Base-by-base conservation (phyloP, 441 rosid genomes). In the Adansonia gregorii region DNA sequence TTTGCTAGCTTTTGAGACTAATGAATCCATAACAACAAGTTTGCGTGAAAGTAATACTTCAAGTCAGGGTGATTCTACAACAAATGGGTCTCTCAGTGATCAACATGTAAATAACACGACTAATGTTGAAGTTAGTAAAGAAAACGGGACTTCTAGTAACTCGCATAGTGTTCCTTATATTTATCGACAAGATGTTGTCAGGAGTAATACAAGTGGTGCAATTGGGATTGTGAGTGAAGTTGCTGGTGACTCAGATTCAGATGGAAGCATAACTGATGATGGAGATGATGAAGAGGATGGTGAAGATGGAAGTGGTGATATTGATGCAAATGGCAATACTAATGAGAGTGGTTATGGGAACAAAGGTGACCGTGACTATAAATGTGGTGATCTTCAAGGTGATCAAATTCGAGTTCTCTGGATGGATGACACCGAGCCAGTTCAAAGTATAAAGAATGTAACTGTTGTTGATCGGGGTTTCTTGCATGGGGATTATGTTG, bases 401-500 rank as follows among this genome's bases (percentile, higher is more conserved):
- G 88, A 89, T 54, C 97, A 96, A 83, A 92, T 94, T 84, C 92
- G 97, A 78, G 97, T 94, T 43, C 89, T 90, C 69, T 96, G 98
- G 98, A 87, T 92, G 83, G 92, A 91, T 78, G 89, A 87, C 78
- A 88, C 88, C 0, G 97, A 93, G 77, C 91, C 90, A 31, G 85
- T 90, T 80, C 97, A 94, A 81, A 83, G 84, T 84, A 78, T 83
- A 20, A 87, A 79, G 82, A 88, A 92, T 82, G 80, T 73, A 77
- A 81, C 84, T 6, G 93, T 91, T 79, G 82, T 91, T 78, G 99
- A 96, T 83, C 91, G 99, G 67, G 98, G 94, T 71, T 96, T 96
- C 86, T 81, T 94, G 75, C 94, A 91, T 66, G 98, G 99, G 73
- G 98, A 94, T 83, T 93, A 88, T 83, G 96, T 94, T 78, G 96